Conservation (phyloP, 371 early-diverging fungal species). For the Mortierella sp. region DNA sequence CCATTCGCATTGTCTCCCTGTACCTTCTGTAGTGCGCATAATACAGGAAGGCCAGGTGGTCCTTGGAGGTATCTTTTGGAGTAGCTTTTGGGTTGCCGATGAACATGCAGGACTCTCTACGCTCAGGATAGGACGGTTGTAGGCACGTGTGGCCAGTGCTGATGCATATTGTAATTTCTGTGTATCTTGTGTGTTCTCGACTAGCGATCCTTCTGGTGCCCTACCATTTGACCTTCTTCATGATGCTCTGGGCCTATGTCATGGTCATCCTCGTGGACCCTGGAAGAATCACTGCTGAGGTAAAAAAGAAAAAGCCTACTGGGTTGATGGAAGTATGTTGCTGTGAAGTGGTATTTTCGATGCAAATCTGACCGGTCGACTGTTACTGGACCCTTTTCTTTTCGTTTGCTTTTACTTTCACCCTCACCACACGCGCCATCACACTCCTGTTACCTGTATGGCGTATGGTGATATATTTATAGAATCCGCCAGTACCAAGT, state of each 20-base stretch:
- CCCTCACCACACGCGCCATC: no score
- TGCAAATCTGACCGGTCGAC: background rate
- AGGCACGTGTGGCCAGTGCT: no score
- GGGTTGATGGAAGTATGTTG: no score
- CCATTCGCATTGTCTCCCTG: background rate
- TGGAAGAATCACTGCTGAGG: slow-evolving; percentile 54
- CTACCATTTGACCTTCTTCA: slow-evolving; percentile 57
- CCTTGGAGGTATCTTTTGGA: background rate
- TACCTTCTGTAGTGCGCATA: no score
- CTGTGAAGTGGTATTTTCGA: background rate
- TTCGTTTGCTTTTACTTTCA: no score
- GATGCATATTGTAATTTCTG: no score
- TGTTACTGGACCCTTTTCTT: no score
- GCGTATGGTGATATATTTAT: background rate
- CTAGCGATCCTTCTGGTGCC: slow-evolving; percentile 61
- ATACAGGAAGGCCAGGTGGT: no score
- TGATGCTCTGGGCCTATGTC: slow-evolving; percentile 59
- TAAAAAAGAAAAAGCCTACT: slow-evolving; percentile 4
- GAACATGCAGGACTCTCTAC: no score
- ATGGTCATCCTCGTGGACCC: slow-evolving; percentile 62
- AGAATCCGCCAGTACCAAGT: slow-evolving; percentile 1
- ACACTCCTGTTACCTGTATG: background rate
- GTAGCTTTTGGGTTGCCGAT: no score
- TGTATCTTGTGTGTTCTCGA: no score
- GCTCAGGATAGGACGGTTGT: no score